A percentile compares a stretch with the other conserved stretches of the same genome.
These are phyloP conservation scores for Flagelloscypha sp. DNA, from an alignment of 768 basidiomycete genomes.

Conservation along the genomic window DNA sequence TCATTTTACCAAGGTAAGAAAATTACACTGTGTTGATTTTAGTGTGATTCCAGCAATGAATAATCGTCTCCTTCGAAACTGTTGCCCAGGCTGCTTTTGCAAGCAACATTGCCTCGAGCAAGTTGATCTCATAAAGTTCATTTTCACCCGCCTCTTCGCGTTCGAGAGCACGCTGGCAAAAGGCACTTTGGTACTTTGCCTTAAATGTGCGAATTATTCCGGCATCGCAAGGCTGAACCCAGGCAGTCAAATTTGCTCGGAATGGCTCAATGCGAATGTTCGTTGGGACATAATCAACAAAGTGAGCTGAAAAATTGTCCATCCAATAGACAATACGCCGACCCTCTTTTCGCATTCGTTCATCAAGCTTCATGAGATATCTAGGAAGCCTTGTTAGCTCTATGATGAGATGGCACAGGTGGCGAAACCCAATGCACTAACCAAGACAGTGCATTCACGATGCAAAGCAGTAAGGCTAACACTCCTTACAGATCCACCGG, in stretches of 20 bases:
- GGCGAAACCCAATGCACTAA: too few species aligned
- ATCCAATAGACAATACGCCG: constrained; percentile 12
- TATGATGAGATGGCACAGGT: too few species aligned
- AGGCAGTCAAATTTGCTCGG: constrained; percentile 18
- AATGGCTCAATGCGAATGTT: constrained; percentile 17
- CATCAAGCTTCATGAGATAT: constrained; percentile 12
- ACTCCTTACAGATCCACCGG: too few species aligned
- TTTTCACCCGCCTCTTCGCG: constrained; percentile 13
- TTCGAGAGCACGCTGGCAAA: constrained; percentile 7
- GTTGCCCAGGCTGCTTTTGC: constrained; percentile 15
- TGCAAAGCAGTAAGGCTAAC: too few species aligned
- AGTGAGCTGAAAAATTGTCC: constrained; percentile 20
- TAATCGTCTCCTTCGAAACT: constrained; percentile 14
- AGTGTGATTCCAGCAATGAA: constrained; percentile 20
- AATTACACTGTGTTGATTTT: too few species aligned
- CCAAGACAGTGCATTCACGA: too few species aligned
- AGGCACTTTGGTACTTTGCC: constrained; percentile 3
- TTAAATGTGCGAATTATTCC: constrained; percentile 17
- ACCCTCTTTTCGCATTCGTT: constrained; percentile 6
- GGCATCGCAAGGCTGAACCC: constrained; percentile 19
- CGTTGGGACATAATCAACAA: constrained; percentile 11
- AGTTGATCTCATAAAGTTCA: constrained; percentile 18
- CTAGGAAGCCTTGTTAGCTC: too few species aligned
- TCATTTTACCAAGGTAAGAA: too few species aligned
- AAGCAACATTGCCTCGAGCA: constrained; percentile 17